A percentile compares a stretch with the other conserved stretches of the same genome.
These are phyloP conservation scores for Sisymbrium altissimum DNA, from an alignment of 345 rosid genomes.

Conservation along the genomic window DNA sequence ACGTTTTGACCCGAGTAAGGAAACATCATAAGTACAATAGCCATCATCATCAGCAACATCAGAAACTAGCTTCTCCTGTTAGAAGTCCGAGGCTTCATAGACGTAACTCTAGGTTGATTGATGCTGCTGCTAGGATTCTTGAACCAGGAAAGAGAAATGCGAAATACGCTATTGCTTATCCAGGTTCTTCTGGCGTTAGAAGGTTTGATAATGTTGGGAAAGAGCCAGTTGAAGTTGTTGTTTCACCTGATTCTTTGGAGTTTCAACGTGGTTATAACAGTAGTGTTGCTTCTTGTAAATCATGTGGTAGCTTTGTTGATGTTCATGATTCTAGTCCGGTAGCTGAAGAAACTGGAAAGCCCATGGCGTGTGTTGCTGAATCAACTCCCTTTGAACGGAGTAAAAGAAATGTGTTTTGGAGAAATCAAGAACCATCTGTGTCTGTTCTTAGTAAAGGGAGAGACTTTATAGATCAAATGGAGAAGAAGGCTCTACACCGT, in stretches of 20 bases:
- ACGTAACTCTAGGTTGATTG: conserved; percentile 60
- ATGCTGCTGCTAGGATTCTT: conserved; percentile 78
- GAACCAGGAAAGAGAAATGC: conserved; percentile 79
- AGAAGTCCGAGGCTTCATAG: conserved; percentile 65
- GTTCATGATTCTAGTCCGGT: conserved; percentile 32
- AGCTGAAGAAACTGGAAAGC: conserved; percentile 24
- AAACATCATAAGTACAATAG: conserved; percentile 50
- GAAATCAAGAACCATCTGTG: conserved; percentile 32
- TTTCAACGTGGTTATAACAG: conserved; percentile 25
- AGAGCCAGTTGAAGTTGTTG: conserved; percentile 29
- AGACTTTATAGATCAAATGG: conserved; percentile 13
- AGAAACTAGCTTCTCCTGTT: conserved; percentile 58
- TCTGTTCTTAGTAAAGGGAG: background rate
- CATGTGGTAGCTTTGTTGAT: conserved; percentile 64
- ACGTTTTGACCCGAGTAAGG: conserved; percentile 58
- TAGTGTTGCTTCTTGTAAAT: conserved; percentile 49
- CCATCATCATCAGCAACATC: conserved; percentile 50
- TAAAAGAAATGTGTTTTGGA: conserved; percentile 38
- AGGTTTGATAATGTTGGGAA: conserved; percentile 25
- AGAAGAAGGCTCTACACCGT: conserved; percentile 25
- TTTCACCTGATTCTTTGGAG: conserved; percentile 29
- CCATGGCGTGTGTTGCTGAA: conserved; percentile 9
- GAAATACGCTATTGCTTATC: conserved; percentile 49
- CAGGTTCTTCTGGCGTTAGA: conserved; percentile 30
- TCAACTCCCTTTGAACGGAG: conserved; percentile 5